Evolutionary conservation across 2,329 filamentous ascomycete species (phyloP).

Genomic region (Beauveria bassiana): DNA sequence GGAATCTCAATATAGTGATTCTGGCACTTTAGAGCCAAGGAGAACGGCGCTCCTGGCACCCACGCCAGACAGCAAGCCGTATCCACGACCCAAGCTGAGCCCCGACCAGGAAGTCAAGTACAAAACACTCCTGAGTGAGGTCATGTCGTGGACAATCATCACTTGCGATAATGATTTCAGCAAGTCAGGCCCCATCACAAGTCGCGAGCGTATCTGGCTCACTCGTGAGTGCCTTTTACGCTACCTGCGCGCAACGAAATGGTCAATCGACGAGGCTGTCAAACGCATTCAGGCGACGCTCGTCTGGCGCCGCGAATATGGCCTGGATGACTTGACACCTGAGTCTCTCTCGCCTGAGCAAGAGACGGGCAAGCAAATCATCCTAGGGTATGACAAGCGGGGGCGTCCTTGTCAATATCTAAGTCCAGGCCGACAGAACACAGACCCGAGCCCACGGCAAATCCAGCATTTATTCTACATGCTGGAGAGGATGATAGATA

Average conservation of each 20-base stretch:
- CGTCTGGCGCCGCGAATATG: slow-evolving; percentile 86
- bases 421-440: slow-evolving; percentile 86
- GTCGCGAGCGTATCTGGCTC: slow-evolving; percentile 80
- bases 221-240: slow-evolving; percentile 87
- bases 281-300: slow-evolving; percentile 76
- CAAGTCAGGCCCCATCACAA: slow-evolving; percentile 58
- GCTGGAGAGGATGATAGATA: slow-evolving; percentile 80
- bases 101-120: slow-evolving; percentile 78
- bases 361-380: slow-evolving; percentile 90
- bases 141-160: slow-evolving; percentile 63
- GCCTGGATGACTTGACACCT: slow-evolving; percentile 66
- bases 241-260: slow-evolving; percentile 91
- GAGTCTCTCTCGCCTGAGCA: slow-evolving; percentile 92
- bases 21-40: slow-evolving; percentile 17
- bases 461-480: slow-evolving; percentile 94
- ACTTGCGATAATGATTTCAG: slow-evolving; percentile 46
- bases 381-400: slow-evolving; percentile 79
- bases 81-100: slow-evolving; percentile 53
- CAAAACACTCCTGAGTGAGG: slow-evolving; percentile 62
- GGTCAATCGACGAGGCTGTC: slow-evolving; percentile 67
- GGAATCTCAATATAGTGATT: background rate
- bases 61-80: slow-evolving; percentile 48
- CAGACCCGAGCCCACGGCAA: slow-evolving; percentile 74
- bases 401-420: slow-evolving; percentile 84
- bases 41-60: slow-evolving; percentile 52